These are phyloP conservation scores for Beta vulgaris DNA, from an alignment of 148 eudicot genomes.

Conservation along the genomic window DNA sequence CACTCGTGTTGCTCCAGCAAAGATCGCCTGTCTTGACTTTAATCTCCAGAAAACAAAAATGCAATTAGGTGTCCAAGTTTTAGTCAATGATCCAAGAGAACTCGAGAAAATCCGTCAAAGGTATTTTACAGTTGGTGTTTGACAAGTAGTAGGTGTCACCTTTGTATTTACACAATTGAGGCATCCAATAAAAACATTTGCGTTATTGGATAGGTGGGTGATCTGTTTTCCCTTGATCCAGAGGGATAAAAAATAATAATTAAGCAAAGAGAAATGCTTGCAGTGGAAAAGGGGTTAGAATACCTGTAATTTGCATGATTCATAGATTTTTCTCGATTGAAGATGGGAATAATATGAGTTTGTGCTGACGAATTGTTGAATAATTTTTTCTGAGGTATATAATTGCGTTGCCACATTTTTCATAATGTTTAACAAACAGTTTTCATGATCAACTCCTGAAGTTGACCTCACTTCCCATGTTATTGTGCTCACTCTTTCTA, in stretches of 20 bases:
- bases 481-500: not conserved
- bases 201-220: not conserved
- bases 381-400: not conserved
- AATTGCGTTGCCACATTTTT: no score
- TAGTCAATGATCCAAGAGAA: conserved; percentile 90
- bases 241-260: not conserved
- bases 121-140: conserved; percentile 27
- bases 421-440: no score
- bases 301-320: no score
- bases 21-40: conserved; percentile 92
- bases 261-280: no score
- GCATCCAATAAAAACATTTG: not conserved
- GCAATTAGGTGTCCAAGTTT: conserved; percentile 97
- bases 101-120: conserved; percentile 98
- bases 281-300: no score
- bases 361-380: not conserved
- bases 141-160: not conserved
- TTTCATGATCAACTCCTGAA: not conserved
- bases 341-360: no score
- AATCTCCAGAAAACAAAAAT: conserved; percentile 95
- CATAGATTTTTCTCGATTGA: no score
- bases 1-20: conserved; percentile 79
- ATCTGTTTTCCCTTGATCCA: not conserved
- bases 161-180: not conserved
- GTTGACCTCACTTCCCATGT: not conserved